Evolutionary conservation across 2,329 filamentous ascomycete species (phyloP).

Genomic region (Diaporthe sp.): DNA sequence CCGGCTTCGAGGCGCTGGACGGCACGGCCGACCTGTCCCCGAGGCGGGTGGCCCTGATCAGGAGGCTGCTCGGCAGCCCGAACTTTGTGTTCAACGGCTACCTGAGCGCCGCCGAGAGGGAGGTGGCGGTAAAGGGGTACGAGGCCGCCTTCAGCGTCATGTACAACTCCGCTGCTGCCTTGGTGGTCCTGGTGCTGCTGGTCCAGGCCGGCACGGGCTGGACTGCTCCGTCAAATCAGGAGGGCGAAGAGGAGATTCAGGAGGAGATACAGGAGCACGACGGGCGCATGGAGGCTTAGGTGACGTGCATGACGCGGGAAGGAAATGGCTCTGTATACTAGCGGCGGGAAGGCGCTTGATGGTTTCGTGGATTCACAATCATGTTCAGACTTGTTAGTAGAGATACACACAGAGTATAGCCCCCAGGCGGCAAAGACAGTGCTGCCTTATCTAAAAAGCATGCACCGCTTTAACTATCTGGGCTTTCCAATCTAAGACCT

Average conservation of each 20-base stretch:
- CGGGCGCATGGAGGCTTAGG: constrained; percentile 48
- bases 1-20: constrained; percentile 66
- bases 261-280: constrained; percentile 50
- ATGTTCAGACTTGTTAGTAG: constrained; percentile 20
- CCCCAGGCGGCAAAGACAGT: background rate
- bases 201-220: constrained; percentile 66
- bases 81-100: constrained; percentile 60
- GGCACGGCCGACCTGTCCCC: constrained; percentile 49
- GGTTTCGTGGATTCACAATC: background rate
- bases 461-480: background rate
- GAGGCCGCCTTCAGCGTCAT: constrained; percentile 58
- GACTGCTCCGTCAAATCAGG: constrained; percentile 56
- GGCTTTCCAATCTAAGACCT: background rate
- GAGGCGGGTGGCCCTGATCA: constrained; percentile 56
- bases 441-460: constrained; percentile 12
- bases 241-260: constrained; percentile 62
- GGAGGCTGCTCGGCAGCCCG: constrained; percentile 63
- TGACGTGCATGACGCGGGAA: background rate
- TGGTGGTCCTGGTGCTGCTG: constrained; percentile 58
- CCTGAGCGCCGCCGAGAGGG: constrained; percentile 55
- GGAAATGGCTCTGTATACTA: too few species aligned
- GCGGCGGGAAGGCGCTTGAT: constrained; percentile 9
- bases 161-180: constrained; percentile 60
- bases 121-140: constrained; percentile 62
- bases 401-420: background rate